These are phyloP conservation scores for Pterulicium gracile DNA, from an alignment of 1,284 basidiomycete genomes.

Conservation along the genomic window DNA sequence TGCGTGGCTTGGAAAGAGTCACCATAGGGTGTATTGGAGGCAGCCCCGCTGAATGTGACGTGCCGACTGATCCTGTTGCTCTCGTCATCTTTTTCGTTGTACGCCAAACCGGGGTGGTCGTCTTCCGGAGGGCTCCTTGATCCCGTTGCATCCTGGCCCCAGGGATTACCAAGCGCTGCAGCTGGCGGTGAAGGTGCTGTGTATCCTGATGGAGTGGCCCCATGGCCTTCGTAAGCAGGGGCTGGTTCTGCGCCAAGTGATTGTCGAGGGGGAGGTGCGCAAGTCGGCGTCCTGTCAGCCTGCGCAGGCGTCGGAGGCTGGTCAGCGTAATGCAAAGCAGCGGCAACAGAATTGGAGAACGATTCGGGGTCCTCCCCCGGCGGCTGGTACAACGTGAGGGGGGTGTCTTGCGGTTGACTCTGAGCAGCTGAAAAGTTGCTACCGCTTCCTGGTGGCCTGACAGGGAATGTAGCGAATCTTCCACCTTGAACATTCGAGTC, in stretches of 20 bases:
- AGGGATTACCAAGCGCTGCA: conserved; percentile 3
- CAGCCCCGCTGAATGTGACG: conserved; percentile 24
- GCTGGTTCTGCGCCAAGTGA: conserved; percentile 1
- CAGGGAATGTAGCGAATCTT: conserved; percentile 50
- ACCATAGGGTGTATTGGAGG: too few species aligned
- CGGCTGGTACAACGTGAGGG: conserved; percentile 20
- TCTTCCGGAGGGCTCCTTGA: conserved; percentile 11
- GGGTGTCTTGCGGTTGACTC: conserved; percentile 18
- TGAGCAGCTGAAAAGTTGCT: background rate
- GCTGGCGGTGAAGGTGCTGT: background rate
- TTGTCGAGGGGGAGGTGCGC: conserved; percentile 9
- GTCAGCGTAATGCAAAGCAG: conserved; percentile 27
- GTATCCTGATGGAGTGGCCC: background rate
- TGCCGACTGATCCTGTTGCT: conserved; percentile 11
- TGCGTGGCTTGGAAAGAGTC: too few species aligned
- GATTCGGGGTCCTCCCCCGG: conserved; percentile 24
- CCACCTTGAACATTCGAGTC: conserved; percentile 19
- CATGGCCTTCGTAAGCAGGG: background rate
- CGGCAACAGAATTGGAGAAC: conserved; percentile 41
- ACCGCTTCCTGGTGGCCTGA: conserved; percentile 14
- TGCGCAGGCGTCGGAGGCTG: conserved; percentile 9
- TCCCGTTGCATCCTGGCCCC: conserved; percentile 12
- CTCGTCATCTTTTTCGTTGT: conserved; percentile 22
- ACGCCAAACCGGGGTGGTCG: conserved; percentile 22
- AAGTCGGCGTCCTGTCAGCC: background rate